Evolutionary conservation across 2,329 filamentous ascomycete species (phyloP).

Genomic region (Furcasterigmium sp.): DNA sequence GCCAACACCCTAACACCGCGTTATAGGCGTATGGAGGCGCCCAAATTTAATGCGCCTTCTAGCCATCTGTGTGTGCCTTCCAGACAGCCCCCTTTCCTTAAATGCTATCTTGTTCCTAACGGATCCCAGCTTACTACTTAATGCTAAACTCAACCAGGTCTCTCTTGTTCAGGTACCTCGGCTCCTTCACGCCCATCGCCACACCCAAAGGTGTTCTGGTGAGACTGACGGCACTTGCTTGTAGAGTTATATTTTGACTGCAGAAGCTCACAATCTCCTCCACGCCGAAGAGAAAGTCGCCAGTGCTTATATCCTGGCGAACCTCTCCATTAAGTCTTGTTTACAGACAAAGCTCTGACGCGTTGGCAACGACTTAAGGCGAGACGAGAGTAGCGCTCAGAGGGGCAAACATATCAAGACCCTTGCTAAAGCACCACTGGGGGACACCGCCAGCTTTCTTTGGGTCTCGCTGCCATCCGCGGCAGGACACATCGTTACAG

Average conservation of each 20-base stretch:
- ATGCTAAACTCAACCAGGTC: slow-evolving; percentile 38
- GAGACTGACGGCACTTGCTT: slow-evolving; percentile 43
- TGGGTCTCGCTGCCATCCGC: no score
- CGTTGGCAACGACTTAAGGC: slow-evolving; percentile 19
- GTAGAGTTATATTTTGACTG: slow-evolving; percentile 42
- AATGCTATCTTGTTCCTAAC: slow-evolving; percentile 33
- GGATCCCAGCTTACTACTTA: slow-evolving; percentile 20
- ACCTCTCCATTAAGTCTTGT: slow-evolving; percentile 44
- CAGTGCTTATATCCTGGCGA: slow-evolving; percentile 40
- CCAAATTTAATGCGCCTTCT: no score
- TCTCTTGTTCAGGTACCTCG: slow-evolving; percentile 34
- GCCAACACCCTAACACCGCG: no score
- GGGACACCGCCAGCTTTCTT: no score
- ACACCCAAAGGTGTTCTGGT: slow-evolving; percentile 44
- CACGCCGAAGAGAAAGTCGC: slow-evolving; percentile 45
- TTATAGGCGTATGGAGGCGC: no score
- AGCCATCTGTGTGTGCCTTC: no score
- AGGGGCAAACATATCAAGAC: slow-evolving; percentile 48
- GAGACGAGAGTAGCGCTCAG: slow-evolving; percentile 41
- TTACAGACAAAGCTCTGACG: slow-evolving; percentile 20
- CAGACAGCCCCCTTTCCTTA: no score
- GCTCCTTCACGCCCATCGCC: slow-evolving; percentile 36
- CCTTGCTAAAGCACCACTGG: slow-evolving; percentile 54
- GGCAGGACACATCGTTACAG: no score
- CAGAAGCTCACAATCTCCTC: slow-evolving; percentile 40